These are phyloP conservation scores for Neofusicoccum umdonicola DNA, from an alignment of 2,329 filamentous ascomycete genomes.

Conservation along the genomic window DNA sequence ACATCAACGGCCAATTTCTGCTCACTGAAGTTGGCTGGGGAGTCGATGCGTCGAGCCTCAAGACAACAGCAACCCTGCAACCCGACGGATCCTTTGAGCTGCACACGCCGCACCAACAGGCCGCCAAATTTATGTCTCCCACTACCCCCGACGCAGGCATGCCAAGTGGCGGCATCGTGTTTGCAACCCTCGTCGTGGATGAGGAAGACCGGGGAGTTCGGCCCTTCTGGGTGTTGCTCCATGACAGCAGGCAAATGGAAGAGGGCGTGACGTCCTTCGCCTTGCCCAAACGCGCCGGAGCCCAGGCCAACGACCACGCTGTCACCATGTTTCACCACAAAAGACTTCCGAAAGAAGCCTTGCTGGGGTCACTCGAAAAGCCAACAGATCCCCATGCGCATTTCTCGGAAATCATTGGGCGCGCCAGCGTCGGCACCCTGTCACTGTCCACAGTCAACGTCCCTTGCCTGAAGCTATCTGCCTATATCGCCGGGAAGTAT, in stretches of 20 bases:
- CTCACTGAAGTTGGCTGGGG: conserved; percentile 43
- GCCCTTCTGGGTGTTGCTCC: conserved; percentile 33
- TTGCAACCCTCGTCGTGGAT: conserved; percentile 31
- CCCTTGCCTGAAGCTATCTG: conserved; percentile 6
- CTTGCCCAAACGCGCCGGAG: conserved; percentile 28
- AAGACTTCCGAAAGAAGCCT: conserved; percentile 23
- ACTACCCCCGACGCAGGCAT: conserved; percentile 25
- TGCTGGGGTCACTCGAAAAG: conserved; percentile 27
- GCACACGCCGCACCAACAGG: conserved; percentile 31
- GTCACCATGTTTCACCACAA: conserved; percentile 37
- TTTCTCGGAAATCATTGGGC: conserved; percentile 24
- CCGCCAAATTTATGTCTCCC: conserved; percentile 34
- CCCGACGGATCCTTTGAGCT: conserved; percentile 35
- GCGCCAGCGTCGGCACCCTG: conserved; percentile 13
- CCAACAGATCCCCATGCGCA: conserved; percentile 23
- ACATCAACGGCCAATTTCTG: conserved; percentile 35
- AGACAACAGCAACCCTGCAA: conserved; percentile 38
- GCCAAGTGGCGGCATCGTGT: conserved; percentile 32
- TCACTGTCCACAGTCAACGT: conserved; percentile 13
- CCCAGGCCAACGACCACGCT: conserved; percentile 32
- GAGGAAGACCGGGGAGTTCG: conserved; percentile 28
- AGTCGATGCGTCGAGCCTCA: conserved; percentile 39
- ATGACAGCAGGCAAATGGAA: conserved; percentile 26
- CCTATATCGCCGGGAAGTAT: neutral
- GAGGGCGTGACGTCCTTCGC: conserved; percentile 28